Percentiles rank a stretch among this genome's conserved stretches.
Conservation (phyloP, 441 rosid species). For the Erodium chrysanthum region DNA sequence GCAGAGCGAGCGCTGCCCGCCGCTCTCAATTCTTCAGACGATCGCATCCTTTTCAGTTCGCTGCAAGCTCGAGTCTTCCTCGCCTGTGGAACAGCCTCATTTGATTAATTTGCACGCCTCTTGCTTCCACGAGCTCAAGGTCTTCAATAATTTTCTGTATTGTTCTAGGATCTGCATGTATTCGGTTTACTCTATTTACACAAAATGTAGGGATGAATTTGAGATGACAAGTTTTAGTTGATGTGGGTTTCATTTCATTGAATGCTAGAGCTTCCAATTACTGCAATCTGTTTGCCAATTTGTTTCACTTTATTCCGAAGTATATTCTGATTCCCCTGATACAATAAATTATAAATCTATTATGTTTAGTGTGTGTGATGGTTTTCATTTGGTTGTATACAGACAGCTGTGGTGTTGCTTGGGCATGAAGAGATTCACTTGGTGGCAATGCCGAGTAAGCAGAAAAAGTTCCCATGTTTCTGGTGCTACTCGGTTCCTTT, state of each 20-base stretch:
- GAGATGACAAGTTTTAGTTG: background rate
- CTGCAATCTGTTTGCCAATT: background rate
- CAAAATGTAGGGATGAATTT: background rate
- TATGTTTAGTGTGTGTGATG: background rate
- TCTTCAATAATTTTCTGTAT: slow-evolving; percentile 6
- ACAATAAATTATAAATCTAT: background rate
- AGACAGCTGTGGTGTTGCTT: slow-evolving; percentile 80
- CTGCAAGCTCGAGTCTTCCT: slow-evolving; percentile 80
- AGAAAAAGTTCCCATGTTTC: slow-evolving; percentile 93
- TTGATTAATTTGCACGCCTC: slow-evolving; percentile 81
- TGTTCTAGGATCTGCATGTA: background rate
- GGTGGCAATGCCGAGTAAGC: slow-evolving; percentile 97
- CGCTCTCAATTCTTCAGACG: slow-evolving; percentile 80
- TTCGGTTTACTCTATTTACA: background rate
- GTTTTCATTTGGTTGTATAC: slow-evolving; percentile 14
- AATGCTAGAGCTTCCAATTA: background rate
- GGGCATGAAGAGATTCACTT: slow-evolving; percentile 85
- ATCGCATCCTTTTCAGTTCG: slow-evolving; percentile 69
- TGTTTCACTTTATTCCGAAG: background rate
- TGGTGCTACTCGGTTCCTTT: slow-evolving; percentile 80
- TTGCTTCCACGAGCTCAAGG: slow-evolving; percentile 83
- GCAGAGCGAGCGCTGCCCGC: slow-evolving; percentile 79
- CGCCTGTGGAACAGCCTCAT: slow-evolving; percentile 45
- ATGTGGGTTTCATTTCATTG: background rate
- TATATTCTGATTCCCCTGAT: background rate